phyloP scores from a whole-genome alignment of 2,329 filamentous ascomycete genomes.

The Arthrobotrys pseudoclavata region DNA sequence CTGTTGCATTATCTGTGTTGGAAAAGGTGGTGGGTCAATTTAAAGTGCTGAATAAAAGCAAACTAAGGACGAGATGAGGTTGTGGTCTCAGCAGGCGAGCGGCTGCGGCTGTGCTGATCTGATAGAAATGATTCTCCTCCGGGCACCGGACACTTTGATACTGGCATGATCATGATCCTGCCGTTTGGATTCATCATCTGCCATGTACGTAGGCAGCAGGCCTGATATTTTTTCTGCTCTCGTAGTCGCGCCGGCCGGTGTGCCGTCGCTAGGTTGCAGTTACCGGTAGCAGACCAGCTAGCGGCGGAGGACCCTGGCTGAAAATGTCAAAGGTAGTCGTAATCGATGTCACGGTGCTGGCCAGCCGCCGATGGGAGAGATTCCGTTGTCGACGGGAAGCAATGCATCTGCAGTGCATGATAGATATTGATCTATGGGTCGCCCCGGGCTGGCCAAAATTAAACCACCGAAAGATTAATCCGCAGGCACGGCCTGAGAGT shows the following conservation, averaged over 20 bases:
- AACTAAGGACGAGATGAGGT: conserved; percentile 11
- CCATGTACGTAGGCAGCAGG: not conserved
- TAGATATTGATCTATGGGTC: not conserved
- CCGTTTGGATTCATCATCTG: not conserved
- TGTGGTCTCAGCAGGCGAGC: conserved; percentile 17
- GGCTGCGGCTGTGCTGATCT: conserved; percentile 26
- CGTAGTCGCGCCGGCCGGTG: conserved; percentile 47
- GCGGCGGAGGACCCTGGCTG: conserved; percentile 46
- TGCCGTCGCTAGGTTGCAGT: conserved; percentile 32
- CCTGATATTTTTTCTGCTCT: conserved; percentile 24
- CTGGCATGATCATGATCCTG: conserved; percentile 21
- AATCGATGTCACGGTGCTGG: conserved; percentile 39
- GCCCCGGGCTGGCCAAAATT: not conserved
- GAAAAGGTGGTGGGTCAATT: not conserved
- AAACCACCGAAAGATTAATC: conserved; percentile 26
- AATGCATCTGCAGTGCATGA: conserved; percentile 6
- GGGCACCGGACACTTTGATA: conserved; percentile 21
- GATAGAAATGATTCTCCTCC: conserved; percentile 25
- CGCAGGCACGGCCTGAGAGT: conserved; percentile 12
- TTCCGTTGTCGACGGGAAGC: conserved; percentile 1
- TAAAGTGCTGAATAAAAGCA: conserved; percentile 11
- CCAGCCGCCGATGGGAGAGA: conserved; percentile 27
- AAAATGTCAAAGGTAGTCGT: conserved; percentile 38
- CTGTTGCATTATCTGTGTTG: conserved; percentile 21
- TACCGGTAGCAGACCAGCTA: conserved; percentile 8